Percentiles rank a stretch among this genome's conserved stretches.
These are phyloP conservation scores for Lunasporangiospora selenospora DNA, from an alignment of 192 early-diverging fungal species.

Conservation along the genomic window DNA sequence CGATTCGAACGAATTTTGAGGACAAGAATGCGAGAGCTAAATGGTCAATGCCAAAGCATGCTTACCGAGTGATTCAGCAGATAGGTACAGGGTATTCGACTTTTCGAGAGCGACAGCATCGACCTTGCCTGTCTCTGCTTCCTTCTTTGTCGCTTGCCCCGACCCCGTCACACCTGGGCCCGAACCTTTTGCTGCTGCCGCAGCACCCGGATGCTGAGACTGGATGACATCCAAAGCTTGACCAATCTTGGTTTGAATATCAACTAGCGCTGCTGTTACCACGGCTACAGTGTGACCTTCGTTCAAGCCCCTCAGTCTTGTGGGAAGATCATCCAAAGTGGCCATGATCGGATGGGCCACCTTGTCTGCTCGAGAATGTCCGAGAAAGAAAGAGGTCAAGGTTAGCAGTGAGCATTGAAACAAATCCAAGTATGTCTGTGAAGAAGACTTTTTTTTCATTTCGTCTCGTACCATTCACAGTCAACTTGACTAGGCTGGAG, in stretches of 20 bases:
- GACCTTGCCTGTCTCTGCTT: not conserved
- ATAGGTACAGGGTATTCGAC: slow-evolving; percentile 22
- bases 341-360: slow-evolving; percentile 22
- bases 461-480: slow-evolving; percentile 51
- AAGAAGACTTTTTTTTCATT: too few species aligned
- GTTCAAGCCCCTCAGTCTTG: slow-evolving; percentile 10
- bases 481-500: slow-evolving; percentile 53
- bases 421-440: too few species aligned
- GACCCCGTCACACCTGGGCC: too few species aligned
- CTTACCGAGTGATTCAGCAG: slow-evolving; percentile 36
- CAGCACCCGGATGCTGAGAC: slow-evolving; percentile 15
- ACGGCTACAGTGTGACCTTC: slow-evolving; percentile 37
- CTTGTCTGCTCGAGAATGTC: slow-evolving; percentile 14
- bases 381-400: not conserved
- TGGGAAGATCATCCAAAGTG: slow-evolving; percentile 15
- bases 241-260: slow-evolving; percentile 35
- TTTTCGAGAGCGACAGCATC: slow-evolving; percentile 7
- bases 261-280: slow-evolving; percentile 17
- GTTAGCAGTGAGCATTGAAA: not conserved
- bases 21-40: too few species aligned
- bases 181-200: not conserved
- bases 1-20: not conserved
- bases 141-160: not conserved
- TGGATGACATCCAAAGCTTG: slow-evolving; percentile 19
- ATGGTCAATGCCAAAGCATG: too few species aligned